Conservation (phyloP, 1,284 basidiomycete genomes). For the Ceratobasidium sp. region DNA sequence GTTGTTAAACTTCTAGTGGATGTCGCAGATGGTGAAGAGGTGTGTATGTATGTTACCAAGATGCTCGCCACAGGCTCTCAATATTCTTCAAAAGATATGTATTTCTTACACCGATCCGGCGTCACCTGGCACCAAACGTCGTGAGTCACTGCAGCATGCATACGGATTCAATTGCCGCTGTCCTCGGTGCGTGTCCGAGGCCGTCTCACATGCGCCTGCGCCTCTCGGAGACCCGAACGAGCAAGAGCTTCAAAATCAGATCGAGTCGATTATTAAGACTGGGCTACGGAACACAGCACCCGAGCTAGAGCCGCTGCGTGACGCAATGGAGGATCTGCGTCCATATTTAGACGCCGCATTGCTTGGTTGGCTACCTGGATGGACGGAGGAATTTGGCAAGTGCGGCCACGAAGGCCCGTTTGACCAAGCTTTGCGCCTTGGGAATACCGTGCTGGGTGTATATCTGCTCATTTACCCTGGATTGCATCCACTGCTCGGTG, state of each 20-base stretch:
- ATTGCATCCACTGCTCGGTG: slow-evolving; percentile 83
- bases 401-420: slow-evolving; percentile 74
- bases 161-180: slow-evolving; percentile 80
- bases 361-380: slow-evolving; percentile 60
- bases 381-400: slow-evolving; percentile 74
- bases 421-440: slow-evolving; percentile 66
- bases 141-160: slow-evolving; percentile 68
- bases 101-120: slow-evolving; percentile 83
- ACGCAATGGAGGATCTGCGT: not conserved
- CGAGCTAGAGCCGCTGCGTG: slow-evolving; percentile 19
- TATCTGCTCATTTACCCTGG: slow-evolving; percentile 76
- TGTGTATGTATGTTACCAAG: slow-evolving; percentile 54
- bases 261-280: slow-evolving; percentile 18
- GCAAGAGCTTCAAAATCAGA: slow-evolving; percentile 17
- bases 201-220: slow-evolving; percentile 17
- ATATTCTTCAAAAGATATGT: slow-evolving; percentile 64
- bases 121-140: slow-evolving; percentile 68
- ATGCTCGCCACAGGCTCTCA: not conserved
- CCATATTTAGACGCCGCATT: slow-evolving; percentile 24
- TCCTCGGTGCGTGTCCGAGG: slow-evolving; percentile 60
- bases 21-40: slow-evolving; percentile 73
- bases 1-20: slow-evolving; percentile 72
- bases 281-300: slow-evolving; percentile 6
- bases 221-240: not conserved
- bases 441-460: slow-evolving; percentile 70